Conservation (phyloP, 1,284 basidiomycete genomes). For the Amylostereum areolatum region DNA sequence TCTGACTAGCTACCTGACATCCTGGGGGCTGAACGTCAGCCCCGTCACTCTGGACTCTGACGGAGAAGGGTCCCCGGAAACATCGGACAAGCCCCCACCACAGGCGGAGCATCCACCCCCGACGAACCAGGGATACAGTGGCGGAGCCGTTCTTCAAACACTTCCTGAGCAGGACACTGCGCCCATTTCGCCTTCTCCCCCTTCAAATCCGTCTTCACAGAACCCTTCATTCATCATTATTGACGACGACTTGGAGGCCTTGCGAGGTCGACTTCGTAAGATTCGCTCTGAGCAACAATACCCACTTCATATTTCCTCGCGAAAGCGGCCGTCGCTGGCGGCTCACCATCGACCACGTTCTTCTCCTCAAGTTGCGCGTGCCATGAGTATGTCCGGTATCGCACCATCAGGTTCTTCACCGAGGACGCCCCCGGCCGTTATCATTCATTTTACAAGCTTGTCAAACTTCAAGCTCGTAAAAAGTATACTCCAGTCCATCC, state of each 20-base stretch:
- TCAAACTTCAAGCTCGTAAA: slow-evolving; percentile 84
- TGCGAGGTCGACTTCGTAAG: slow-evolving; percentile 66
- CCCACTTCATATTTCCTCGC: slow-evolving; percentile 33
- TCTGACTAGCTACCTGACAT: slow-evolving; percentile 85
- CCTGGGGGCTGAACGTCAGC: slow-evolving; percentile 90
- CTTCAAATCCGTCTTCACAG: slow-evolving; percentile 14
- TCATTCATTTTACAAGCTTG: slow-evolving; percentile 89
- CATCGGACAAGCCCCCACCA: slow-evolving; percentile 7
- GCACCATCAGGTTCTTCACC: slow-evolving; percentile 19
- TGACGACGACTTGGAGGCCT: slow-evolving; percentile 79
- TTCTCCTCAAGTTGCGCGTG: slow-evolving; percentile 65
- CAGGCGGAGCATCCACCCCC: slow-evolving; percentile 7
- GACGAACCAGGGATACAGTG: slow-evolving; percentile 7
- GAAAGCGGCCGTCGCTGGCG: slow-evolving; percentile 73
- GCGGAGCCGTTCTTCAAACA: slow-evolving; percentile 10
- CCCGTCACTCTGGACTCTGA: slow-evolving; percentile 67
- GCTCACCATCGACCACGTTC: slow-evolving; percentile 69
- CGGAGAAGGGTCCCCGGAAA: slow-evolving; percentile 30
- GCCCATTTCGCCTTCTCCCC: slow-evolving; percentile 7
- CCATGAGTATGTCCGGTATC: slow-evolving; percentile 32
- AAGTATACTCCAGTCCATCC: slow-evolving; percentile 73
- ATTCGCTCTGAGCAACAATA: slow-evolving; percentile 53
- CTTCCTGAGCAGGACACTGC: slow-evolving; percentile 10
- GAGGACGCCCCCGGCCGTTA: slow-evolving; percentile 38
- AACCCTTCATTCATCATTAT: slow-evolving; percentile 70